Base-by-base conservation (phyloP, 2,329 filamentous ascomycete genomes). In the Dothidotthia symphoricarpi region DNA sequence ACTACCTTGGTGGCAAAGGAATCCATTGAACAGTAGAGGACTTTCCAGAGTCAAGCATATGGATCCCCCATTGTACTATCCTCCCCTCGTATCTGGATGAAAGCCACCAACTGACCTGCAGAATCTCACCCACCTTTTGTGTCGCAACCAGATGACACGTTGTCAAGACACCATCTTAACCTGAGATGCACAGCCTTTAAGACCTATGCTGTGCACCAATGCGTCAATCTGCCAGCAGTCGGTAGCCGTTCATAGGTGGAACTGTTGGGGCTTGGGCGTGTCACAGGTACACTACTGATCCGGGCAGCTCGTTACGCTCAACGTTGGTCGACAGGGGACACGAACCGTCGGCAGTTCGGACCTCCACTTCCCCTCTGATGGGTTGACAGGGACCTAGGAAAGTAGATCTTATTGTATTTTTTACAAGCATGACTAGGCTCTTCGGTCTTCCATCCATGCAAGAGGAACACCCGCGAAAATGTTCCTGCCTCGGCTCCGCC, bases 241-340 rank as follows among this genome's bases (percentile, higher is more conserved):
- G 36, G 43, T 45, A 50, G 38, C 45, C 40, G 47, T 40, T 37
- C 39, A 32, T 49, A 47, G 40, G 55, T 62, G 50, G 43, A 47
- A 62, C 55, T 61, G 56, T 62, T 63, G 59, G 47, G 52, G 38
- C 38, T 45, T 45, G 28, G 28, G 41, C 33, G 59, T 62, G 38
- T 34, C 47, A 60, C 56, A 46, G 28, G 43, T 42, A 49, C 49
- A 50, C 32, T 41, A 46, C 47, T 47, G 41, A 31, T 40, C 36
- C 36, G 34, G 46, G 39, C 32, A 40, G 29, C 32, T 28, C 19
- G 39, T 47, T 46, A 39, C 34, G 31, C 41, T 41, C 29, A 39
- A 19, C 24, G 16, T 37, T 35, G 42, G 31, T 40, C 27, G 36
- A 41, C 35, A 38, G 34, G 41, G 39, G 38, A 41, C 37, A 46